Percentiles rank a stretch among this genome's conserved stretches.
These are phyloP conservation scores for Catharanthus roseus DNA, from an alignment of 257 asterid species.

Conservation along the genomic window DNA sequence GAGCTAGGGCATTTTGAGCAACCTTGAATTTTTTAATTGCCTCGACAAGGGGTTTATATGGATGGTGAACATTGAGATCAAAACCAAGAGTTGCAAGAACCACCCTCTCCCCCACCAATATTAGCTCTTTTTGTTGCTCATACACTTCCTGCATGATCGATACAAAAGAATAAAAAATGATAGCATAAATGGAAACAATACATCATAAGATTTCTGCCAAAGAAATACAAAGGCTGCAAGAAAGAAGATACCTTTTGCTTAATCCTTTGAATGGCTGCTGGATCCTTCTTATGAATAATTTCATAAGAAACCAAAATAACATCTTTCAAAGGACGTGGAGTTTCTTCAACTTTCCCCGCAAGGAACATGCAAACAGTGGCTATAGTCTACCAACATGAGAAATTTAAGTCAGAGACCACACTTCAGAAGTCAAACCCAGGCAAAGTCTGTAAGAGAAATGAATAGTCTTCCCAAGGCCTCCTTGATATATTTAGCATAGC, in stretches of 20 bases:
- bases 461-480: neutral
- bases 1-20: constrained; percentile 88
- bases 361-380: constrained; percentile 98
- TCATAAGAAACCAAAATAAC: constrained; percentile 89
- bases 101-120: constrained; percentile 78
- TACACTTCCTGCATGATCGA: constrained; percentile 70
- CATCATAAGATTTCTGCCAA: constrained; percentile 5
- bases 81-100: constrained; percentile 88
- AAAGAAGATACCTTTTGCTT: constrained; percentile 65
- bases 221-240: constrained; percentile 10
- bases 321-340: constrained; percentile 95
- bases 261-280: constrained; percentile 71
- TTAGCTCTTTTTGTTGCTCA: constrained; percentile 82
- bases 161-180: neutral
- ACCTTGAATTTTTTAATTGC: constrained; percentile 85
- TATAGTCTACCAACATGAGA: constrained; percentile 46
- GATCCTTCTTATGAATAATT: constrained; percentile 74
- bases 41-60: constrained; percentile 93
- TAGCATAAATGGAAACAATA: neutral
- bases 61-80: constrained; percentile 80
- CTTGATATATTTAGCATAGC: neutral
- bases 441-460: neutral
- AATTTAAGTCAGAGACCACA: constrained; percentile 3
- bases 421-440: no score
- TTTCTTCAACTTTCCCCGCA: constrained; percentile 99